These are phyloP conservation scores for Leccinum olivaceoglutinosum DNA, from an alignment of 1,284 basidiomycete genomes.

Conservation along the genomic window DNA sequence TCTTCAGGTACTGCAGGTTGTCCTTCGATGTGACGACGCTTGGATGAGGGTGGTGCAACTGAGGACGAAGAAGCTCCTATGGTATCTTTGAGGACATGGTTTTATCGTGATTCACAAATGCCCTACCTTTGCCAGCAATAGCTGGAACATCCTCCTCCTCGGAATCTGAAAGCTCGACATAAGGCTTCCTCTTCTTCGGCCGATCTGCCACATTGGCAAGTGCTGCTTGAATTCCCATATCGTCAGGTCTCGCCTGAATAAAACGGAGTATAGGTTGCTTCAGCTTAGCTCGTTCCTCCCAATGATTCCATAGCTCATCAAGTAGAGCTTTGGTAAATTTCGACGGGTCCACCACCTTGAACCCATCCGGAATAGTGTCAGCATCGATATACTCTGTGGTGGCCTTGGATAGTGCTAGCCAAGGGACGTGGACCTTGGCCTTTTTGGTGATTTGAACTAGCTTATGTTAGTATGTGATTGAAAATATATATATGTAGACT, in stretches of 20 bases:
- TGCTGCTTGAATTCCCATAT: background rate
- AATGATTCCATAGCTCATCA: background rate
- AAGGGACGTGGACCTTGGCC: background rate
- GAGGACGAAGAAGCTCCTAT: background rate
- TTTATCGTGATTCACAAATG: background rate
- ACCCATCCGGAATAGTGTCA: background rate
- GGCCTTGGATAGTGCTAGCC: background rate
- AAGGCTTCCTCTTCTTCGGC: background rate
- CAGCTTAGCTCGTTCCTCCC: background rate
- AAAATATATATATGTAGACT: background rate
- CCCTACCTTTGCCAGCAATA: background rate
- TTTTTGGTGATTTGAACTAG: background rate
- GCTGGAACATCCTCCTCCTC: background rate
- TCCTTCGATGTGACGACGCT: background rate
- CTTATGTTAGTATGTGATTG: background rate
- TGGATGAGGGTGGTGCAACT: background rate
- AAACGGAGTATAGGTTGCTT: background rate
- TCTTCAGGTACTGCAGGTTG: background rate
- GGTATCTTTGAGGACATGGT: background rate
- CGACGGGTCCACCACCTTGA: background rate
- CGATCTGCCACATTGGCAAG: background rate
- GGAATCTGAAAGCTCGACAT: background rate
- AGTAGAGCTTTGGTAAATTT: background rate
- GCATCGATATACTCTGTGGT: background rate
- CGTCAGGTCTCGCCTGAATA: background rate